Percentiles rank a stretch among this genome's conserved stretches.
phyloP scores from a whole-genome alignment of 2,329 filamentous ascomycete genomes.

The Stagonosporopsis cucurbitacearum region DNA sequence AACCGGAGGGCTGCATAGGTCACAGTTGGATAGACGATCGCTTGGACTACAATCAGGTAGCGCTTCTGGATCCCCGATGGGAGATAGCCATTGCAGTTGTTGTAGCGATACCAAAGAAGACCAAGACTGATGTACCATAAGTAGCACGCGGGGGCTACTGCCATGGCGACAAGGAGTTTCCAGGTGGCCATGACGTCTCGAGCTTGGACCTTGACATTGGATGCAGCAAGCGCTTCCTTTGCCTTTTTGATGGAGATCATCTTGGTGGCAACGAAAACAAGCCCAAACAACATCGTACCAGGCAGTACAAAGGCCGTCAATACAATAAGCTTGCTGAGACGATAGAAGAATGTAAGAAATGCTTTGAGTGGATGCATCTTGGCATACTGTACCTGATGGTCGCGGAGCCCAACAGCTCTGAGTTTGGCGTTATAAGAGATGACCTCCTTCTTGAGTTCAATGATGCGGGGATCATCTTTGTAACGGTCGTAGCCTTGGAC shows the following conservation, averaged over 20 bases:
- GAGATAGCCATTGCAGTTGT: slow-evolving; percentile 81
- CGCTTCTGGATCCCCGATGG: slow-evolving; percentile 78
- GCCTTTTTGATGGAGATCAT: slow-evolving; percentile 48
- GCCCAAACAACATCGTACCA: slow-evolving; percentile 81
- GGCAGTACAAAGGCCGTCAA: slow-evolving; percentile 84
- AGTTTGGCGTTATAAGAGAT: slow-evolving; percentile 87
- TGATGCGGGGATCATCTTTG: slow-evolving; percentile 87
- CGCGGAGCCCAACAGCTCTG: slow-evolving; percentile 82
- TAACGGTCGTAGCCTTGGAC: slow-evolving; percentile 91
- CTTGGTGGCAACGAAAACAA: slow-evolving; percentile 49
- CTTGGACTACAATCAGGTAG: slow-evolving; percentile 68
- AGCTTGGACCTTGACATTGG: slow-evolving; percentile 50
- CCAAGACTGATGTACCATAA: slow-evolving; percentile 41
- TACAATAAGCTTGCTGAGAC: slow-evolving; percentile 76
- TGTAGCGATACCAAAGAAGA: slow-evolving; percentile 52
- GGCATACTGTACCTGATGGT: slow-evolving; percentile 94
- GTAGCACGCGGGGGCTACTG: slow-evolving; percentile 45
- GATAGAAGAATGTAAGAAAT: slow-evolving; percentile 77
- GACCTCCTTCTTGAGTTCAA: slow-evolving; percentile 75
- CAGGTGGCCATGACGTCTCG: slow-evolving; percentile 51
- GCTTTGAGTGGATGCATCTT: slow-evolving; percentile 81
- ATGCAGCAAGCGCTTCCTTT: slow-evolving; percentile 49
- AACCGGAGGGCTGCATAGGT: slow-evolving; percentile 94
- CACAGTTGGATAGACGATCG: slow-evolving; percentile 82
- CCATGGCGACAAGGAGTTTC: slow-evolving; percentile 52